Conservation (phyloP, 78 protist species). For the Chrysochromulina tobinii region DNA sequence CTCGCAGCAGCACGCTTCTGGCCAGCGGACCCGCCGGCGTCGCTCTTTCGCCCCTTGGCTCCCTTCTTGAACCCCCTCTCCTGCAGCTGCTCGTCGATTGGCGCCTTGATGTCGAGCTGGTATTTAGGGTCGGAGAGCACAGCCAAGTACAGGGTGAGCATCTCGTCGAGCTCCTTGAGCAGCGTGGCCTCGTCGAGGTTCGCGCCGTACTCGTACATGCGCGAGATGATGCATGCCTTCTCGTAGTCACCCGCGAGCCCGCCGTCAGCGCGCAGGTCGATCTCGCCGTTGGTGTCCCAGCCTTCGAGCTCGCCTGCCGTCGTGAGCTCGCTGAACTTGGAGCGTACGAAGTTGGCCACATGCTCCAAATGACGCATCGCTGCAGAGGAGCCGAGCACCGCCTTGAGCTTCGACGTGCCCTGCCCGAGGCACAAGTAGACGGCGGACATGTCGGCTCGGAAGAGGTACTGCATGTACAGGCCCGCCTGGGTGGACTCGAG, state of each 20-base stretch:
- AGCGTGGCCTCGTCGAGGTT: neutral
- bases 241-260: slow-evolving; percentile 9
- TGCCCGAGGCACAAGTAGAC: slow-evolving; percentile 12
- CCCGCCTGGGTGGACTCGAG: neutral
- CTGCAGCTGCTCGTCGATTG: neutral
- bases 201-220: neutral
- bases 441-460: neutral
- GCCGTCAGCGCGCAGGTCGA: neutral
- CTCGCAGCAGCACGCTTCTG: too few species aligned
- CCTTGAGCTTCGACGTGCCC: neutral
- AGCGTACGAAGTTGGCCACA: neutral
- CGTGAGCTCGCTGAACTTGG: neutral
- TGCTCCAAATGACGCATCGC: neutral
- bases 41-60: too few species aligned
- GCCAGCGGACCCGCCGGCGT: too few species aligned
- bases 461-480: neutral
- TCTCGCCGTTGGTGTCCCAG: too few species aligned
- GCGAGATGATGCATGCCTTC: neutral
- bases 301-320: neutral
- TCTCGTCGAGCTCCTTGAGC: neutral
- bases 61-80: too few species aligned
- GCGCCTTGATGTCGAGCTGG: neutral
- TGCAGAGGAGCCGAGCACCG: neutral
- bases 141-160: neutral
- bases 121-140: neutral